phyloP scores from a whole-genome alignment of 1,139 yeast species.

The Candida smagusa region DNA sequence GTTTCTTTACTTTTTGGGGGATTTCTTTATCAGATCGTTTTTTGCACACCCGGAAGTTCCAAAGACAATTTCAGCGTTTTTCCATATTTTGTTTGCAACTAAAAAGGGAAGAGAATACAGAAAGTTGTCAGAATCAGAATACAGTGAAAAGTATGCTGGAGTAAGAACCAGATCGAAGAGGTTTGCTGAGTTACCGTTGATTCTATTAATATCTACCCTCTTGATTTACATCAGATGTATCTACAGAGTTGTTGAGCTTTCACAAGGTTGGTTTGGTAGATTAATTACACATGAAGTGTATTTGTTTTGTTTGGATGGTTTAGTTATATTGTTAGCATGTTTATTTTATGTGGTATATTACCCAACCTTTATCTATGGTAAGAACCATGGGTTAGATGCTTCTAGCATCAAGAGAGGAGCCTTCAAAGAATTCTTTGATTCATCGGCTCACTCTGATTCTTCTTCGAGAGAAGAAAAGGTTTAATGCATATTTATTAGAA shows the following conservation, averaged over 20 bases:
- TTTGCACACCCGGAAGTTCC: neutral
- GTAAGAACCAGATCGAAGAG: constrained; percentile 10
- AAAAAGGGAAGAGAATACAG: constrained; percentile 13
- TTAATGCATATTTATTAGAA: neutral
- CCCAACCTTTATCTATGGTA: constrained; percentile 60
- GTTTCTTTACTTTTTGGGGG: constrained; percentile 24
- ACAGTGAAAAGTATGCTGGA: constrained; percentile 12
- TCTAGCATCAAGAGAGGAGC: constrained; percentile 8
- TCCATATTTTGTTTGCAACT: constrained; percentile 22
- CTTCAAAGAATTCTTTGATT: neutral
- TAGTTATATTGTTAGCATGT: constrained; percentile 55
- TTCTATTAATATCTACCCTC: constrained; percentile 13
- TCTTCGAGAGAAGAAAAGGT: neutral
- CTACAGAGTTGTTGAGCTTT: constrained; percentile 29
- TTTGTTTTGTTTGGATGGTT: constrained; percentile 72
- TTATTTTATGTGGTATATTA: constrained; percentile 51
- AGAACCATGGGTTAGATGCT: constrained; percentile 18
- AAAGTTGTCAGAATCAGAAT: constrained; percentile 17
- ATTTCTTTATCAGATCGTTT: constrained; percentile 23
- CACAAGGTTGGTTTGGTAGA: constrained; percentile 33
- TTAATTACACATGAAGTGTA: constrained; percentile 58
- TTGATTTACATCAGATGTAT: constrained; percentile 29
- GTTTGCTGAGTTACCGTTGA: constrained; percentile 19
- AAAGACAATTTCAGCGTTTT: neutral
- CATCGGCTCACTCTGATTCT: neutral